phyloP scores from a whole-genome alignment of 176 grass and related monocot genomes.

The Thalia dealbata region DNA sequence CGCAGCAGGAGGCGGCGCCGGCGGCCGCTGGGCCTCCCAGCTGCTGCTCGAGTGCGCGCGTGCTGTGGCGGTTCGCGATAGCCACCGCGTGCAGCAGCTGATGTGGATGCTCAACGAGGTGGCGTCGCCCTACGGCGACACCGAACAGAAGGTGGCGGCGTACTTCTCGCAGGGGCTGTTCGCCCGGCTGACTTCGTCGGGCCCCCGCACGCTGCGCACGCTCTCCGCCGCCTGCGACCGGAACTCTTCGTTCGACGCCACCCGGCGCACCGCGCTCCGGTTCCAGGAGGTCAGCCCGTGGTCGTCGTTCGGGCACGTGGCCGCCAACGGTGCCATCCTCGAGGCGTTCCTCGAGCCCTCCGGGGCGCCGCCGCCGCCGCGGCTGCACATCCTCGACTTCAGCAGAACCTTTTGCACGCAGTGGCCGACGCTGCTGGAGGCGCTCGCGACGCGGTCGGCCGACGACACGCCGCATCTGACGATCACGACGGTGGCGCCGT shows the following conservation, averaged over 20 bases:
- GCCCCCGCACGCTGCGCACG: conserved; percentile 56
- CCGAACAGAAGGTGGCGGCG: conserved; percentile 82
- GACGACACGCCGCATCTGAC: conserved; percentile 97
- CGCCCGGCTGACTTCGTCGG: conserved; percentile 69
- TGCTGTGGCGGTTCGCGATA: conserved; percentile 56
- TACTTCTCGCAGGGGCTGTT: conserved; percentile 89
- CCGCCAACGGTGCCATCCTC: conserved; percentile 88
- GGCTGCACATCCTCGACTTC: conserved; percentile 92
- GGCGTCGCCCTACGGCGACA: conserved; percentile 78
- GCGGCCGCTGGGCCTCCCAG: conserved; percentile 51
- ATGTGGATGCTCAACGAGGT: conserved; percentile 99
- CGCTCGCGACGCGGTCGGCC: conserved; percentile 74
- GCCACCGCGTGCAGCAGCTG: conserved; percentile 83
- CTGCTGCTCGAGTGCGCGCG: conserved; percentile 74
- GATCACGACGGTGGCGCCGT: conserved; percentile 58
- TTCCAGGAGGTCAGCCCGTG: conserved; percentile 98
- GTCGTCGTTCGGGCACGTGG: conserved; percentile 95
- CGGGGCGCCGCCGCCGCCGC: conserved; percentile 27
- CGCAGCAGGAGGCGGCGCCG: background rate
- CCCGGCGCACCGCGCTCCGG: conserved; percentile 66
- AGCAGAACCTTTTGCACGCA: conserved; percentile 99
- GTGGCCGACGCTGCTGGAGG: conserved; percentile 97
- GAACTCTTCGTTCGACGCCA: conserved; percentile 82
- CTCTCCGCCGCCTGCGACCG: conserved; percentile 62
- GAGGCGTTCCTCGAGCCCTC: conserved; percentile 70